Conservation (phyloP, 352 stramenopile species). For the Peronospora tabacina region DNA sequence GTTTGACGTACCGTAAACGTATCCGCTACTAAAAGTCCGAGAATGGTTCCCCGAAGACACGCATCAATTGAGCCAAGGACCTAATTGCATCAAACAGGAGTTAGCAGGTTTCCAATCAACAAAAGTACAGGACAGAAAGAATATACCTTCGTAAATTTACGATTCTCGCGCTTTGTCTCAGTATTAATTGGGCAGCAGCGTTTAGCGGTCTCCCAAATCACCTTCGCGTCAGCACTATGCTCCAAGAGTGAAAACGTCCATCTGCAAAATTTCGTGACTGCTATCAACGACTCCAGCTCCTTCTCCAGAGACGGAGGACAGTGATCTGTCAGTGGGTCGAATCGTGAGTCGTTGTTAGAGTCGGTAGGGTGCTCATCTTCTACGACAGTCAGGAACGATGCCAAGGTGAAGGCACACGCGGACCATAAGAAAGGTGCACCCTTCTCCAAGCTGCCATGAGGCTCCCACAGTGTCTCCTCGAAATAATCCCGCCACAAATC, state of each 20-base stretch:
- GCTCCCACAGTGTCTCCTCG: constrained; percentile 82
- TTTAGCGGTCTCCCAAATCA: constrained; percentile 85
- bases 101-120: neutral
- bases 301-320: constrained; percentile 73
- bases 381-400: constrained; percentile 61
- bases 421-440: constrained; percentile 81
- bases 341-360: constrained; percentile 17
- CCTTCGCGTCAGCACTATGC: constrained; percentile 77
- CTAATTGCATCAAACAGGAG: constrained; percentile 18
- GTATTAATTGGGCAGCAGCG: constrained; percentile 78
- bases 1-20: constrained; percentile 58
- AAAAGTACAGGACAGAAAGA: neutral
- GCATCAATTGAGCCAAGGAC: constrained; percentile 78
- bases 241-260: constrained; percentile 85
- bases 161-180: constrained; percentile 81
- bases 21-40: constrained; percentile 76
- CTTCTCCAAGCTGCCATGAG: constrained; percentile 81
- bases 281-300: constrained; percentile 64
- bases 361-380: constrained; percentile 45
- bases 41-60: constrained; percentile 72
- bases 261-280: constrained; percentile 78
- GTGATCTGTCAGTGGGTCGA: constrained; percentile 47
- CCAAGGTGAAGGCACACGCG: constrained; percentile 70
- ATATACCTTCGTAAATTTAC: constrained; percentile 80
- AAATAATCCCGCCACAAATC: constrained; percentile 84